These are phyloP conservation scores for Hymenoscyphus scutula DNA, from an alignment of 2,329 filamentous ascomycete species.

Conservation along the genomic window DNA sequence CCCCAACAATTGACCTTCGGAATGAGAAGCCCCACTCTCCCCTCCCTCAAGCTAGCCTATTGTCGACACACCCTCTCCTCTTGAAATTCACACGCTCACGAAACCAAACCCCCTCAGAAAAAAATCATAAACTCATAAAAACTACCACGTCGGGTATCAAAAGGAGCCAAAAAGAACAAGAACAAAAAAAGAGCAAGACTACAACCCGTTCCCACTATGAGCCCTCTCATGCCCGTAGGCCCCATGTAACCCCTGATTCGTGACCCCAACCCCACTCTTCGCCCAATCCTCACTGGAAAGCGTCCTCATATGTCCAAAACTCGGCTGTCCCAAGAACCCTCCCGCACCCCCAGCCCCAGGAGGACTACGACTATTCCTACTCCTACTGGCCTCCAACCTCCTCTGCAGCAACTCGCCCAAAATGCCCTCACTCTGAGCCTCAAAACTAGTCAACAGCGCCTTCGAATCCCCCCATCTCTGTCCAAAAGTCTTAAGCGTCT, in stretches of 20 bases:
- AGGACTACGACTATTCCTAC: constrained; percentile 28
- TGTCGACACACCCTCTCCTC: too few relatives aligned
- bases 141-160: background rate
- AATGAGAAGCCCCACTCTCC: too few relatives aligned
- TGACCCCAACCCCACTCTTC: constrained; percentile 21
- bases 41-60: too few relatives aligned
- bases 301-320: constrained; percentile 27
- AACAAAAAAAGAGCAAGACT: too few relatives aligned
- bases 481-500: constrained; percentile 55
- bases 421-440: constrained; percentile 36
- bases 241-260: constrained; percentile 19
- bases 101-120: background rate
- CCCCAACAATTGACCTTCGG: too few relatives aligned
- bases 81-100: background rate
- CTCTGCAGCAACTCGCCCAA: constrained; percentile 43
- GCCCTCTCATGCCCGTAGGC: constrained; percentile 7
- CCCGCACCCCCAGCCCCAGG: too few relatives aligned
- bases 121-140: background rate
- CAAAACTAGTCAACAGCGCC: constrained; percentile 53
- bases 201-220: background rate
- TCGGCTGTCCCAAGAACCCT: constrained; percentile 21
- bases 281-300: constrained; percentile 24
- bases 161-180: background rate
- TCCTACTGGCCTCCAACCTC: constrained; percentile 35
- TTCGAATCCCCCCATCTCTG: constrained; percentile 58